phyloP scores from a whole-genome alignment of 192 early-diverging fungal genomes.

The Bifiguratus adelaidae region DNA sequence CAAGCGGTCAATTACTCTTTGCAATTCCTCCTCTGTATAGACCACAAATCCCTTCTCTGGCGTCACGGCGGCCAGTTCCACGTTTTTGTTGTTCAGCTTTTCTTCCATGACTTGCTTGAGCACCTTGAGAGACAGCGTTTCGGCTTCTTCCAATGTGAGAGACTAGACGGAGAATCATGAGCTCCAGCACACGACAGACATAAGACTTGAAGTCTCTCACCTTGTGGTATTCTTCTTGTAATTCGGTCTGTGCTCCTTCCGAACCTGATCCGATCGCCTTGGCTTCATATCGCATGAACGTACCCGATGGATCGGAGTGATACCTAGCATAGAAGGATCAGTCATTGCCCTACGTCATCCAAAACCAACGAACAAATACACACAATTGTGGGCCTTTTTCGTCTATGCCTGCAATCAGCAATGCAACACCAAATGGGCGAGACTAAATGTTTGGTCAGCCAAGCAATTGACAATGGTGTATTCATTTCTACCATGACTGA shows the following conservation, averaged over 20 bases:
- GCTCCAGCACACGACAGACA: background rate
- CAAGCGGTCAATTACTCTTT: constrained; percentile 62
- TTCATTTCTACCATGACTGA: constrained; percentile 75
- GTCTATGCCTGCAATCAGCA: constrained; percentile 94
- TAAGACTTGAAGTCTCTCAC: constrained; percentile 22
- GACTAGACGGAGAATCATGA: constrained; percentile 29
- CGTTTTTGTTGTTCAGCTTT: constrained; percentile 92
- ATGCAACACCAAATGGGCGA: constrained; percentile 97
- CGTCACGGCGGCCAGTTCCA: constrained; percentile 89
- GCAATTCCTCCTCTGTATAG: constrained; percentile 71
- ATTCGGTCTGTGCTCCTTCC: constrained; percentile 95
- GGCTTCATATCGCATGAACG: constrained; percentile 88
- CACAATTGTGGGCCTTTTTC: constrained; percentile 97
- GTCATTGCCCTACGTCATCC: no score
- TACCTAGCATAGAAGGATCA: constrained; percentile 33
- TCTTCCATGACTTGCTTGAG: constrained; percentile 99
- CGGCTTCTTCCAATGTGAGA: constrained; percentile 78
- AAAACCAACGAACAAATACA: constrained; percentile 18
- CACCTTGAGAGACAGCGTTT: constrained; percentile 85
- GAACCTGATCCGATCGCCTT: constrained; percentile 99
- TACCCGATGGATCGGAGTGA: constrained; percentile 97
- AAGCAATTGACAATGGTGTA: background rate
- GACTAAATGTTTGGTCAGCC: constrained; percentile 38
- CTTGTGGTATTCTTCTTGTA: constrained; percentile 95
- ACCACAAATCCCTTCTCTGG: constrained; percentile 67